Evolutionary conservation across 306 rosid genomes (phyloP).

Genomic region (Prunus padus): DNA sequence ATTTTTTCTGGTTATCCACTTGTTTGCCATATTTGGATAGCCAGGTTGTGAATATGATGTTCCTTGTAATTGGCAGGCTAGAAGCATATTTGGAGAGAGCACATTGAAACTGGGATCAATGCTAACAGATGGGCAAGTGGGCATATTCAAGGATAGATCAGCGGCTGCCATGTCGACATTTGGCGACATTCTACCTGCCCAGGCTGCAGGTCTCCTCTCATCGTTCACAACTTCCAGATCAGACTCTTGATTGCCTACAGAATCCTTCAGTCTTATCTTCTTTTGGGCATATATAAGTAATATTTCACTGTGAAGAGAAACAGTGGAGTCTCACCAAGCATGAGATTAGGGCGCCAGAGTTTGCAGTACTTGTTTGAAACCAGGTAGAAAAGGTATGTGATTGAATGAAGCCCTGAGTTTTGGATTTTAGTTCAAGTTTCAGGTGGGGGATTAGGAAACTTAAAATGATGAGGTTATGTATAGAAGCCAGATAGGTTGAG

Average conservation of each 20-base stretch:
- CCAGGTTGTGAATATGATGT: constrained; percentile 20
- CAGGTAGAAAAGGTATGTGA: not conserved
- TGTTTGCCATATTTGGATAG: constrained; percentile 13
- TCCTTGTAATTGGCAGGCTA: constrained; percentile 53
- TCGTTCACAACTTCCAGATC: constrained; percentile 94
- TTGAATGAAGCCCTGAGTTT: not conserved
- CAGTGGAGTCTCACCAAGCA: constrained; percentile 7
- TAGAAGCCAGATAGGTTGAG: not conserved
- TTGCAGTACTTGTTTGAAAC: not conserved
- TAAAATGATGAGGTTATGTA: not conserved
- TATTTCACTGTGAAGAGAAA: not conserved
- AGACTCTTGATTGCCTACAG: constrained; percentile 52
- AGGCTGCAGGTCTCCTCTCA: constrained; percentile 97
- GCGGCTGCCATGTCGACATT: constrained; percentile 89
- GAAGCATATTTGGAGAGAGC: constrained; percentile 97
- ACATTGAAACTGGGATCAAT: constrained; percentile 92
- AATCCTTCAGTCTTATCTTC: not conserved
- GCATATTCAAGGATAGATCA: constrained; percentile 94
- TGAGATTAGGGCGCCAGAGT: not conserved
- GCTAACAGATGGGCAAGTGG: constrained; percentile 91
- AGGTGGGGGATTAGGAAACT: not conserved
- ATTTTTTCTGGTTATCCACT: not conserved
- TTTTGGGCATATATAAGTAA: not conserved
- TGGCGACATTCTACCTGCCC: constrained; percentile 95
- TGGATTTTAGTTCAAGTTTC: not conserved